Evolutionary conservation across 768 basidiomycete genomes (phyloP).

Genomic region (Termitomyces sp.): DNA sequence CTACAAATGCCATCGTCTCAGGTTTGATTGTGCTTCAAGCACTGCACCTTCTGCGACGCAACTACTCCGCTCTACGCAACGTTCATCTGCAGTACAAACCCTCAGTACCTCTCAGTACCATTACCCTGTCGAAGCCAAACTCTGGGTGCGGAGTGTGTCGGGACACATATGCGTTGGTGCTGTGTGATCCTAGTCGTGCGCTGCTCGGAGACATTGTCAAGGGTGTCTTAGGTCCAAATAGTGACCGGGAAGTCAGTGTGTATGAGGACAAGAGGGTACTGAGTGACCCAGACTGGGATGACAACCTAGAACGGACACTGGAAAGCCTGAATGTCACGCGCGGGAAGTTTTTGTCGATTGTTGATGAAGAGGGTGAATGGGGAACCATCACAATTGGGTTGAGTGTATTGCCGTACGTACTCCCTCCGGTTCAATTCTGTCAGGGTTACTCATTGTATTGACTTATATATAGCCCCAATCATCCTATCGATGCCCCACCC

Average conservation of each 20-base stretch:
- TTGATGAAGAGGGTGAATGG: constrained; percentile 81
- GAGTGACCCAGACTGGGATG: constrained; percentile 92
- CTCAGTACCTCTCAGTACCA: constrained; percentile 69
- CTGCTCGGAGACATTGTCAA: constrained; percentile 71
- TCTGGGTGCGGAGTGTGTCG: constrained; percentile 80
- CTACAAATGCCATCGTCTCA: constrained; percentile 96
- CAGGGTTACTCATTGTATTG: constrained; percentile 3
- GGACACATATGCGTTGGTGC: constrained; percentile 74
- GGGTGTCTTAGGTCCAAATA: constrained; percentile 58
- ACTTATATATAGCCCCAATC: constrained; percentile 45
- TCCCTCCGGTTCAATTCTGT: neutral
- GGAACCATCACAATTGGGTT: constrained; percentile 71
- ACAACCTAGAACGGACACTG: constrained; percentile 78
- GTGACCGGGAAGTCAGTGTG: constrained; percentile 62
- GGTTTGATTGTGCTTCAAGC: constrained; percentile 94
- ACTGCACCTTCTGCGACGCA: constrained; percentile 72
- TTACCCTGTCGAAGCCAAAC: constrained; percentile 67
- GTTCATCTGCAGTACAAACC: constrained; percentile 81
- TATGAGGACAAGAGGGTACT: constrained; percentile 86
- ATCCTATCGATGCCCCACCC: constrained; percentile 45
- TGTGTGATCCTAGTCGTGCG: constrained; percentile 67
- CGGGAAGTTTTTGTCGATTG: constrained; percentile 86
- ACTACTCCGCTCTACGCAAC: constrained; percentile 58
- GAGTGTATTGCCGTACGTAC: constrained; percentile 68
- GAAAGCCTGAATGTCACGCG: constrained; percentile 74